Evolutionary conservation across 306 rosid species (phyloP).

Genomic region (Cucurbita moschata): DNA sequence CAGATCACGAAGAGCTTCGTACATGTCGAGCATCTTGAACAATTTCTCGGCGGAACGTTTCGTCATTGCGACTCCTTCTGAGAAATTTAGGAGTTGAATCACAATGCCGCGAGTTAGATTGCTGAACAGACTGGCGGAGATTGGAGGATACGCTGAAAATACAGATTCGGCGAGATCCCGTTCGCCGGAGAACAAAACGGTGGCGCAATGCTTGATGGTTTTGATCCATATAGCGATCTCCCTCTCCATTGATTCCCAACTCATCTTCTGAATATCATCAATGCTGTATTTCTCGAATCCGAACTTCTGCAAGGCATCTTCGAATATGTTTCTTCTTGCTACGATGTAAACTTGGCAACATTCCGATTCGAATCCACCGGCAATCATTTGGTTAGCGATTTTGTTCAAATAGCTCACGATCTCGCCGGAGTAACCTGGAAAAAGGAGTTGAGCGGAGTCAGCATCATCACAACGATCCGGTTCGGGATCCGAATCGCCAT

Average conservation of each 20-base stretch:
- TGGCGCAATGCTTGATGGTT: conserved; percentile 19
- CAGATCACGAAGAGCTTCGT: conserved; percentile 32
- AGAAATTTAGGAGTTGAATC: conserved; percentile 41
- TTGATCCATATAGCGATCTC: conserved; percentile 41
- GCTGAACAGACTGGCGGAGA: conserved; percentile 20
- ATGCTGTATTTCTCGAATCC: conserved; percentile 45
- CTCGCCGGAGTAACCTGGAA: conserved; percentile 34
- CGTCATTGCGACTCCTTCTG: conserved; percentile 39
- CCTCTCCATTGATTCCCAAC: conserved; percentile 33
- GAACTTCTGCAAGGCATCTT: conserved; percentile 18
- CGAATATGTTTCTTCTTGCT: conserved; percentile 26
- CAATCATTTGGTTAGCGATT: conserved; percentile 24
- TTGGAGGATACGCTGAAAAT: neutral
- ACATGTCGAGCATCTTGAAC: conserved; percentile 54
- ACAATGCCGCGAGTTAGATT: conserved; percentile 27
- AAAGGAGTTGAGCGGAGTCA: conserved; percentile 7
- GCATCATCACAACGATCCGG: conserved; percentile 8
- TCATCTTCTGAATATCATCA: conserved; percentile 43
- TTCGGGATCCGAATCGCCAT: conserved; percentile 13
- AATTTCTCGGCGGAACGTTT: conserved; percentile 47
- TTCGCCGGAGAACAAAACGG: conserved; percentile 29
- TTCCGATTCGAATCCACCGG: conserved; percentile 30
- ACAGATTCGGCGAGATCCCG: conserved; percentile 19
- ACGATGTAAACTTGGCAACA: conserved; percentile 33
- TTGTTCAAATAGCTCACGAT: conserved; percentile 17